Percentiles rank a stretch among this genome's conserved stretches.
These are phyloP conservation scores for Cornus florida DNA, from an alignment of 148 eudicot genomes.

Conservation along the genomic window DNA sequence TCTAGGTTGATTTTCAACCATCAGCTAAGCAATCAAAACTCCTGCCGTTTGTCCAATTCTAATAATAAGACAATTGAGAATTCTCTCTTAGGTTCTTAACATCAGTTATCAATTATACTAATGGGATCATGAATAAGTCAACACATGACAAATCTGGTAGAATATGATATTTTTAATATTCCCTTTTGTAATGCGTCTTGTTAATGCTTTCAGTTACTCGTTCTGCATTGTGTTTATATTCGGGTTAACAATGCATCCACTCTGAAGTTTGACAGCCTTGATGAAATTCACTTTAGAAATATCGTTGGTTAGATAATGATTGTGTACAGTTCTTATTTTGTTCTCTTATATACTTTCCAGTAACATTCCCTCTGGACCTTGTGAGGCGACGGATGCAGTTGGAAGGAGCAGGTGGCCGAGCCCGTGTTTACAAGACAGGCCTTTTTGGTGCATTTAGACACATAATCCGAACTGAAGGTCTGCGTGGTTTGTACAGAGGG, in stretches of 20 bases:
- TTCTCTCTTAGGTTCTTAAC: no score
- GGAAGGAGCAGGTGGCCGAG: constrained; percentile 85
- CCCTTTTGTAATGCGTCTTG: no score
- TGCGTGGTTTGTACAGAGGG: constrained; percentile 53
- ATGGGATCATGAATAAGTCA: neutral
- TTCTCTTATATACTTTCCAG: constrained; percentile 33
- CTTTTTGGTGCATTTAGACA: constrained; percentile 57
- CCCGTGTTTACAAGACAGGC: constrained; percentile 62
- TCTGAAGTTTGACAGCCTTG: neutral
- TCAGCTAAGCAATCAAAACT: no score
- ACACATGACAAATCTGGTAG: neutral
- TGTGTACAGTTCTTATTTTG: neutral
- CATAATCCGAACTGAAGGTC: constrained; percentile 32
- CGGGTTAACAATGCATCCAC: neutral
- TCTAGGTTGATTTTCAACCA: no score
- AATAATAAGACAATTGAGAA: no score
- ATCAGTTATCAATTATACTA: no score
- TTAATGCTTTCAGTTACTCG: neutral
- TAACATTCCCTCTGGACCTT: constrained; percentile 70
- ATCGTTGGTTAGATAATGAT: neutral
- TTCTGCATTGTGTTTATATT: neutral
- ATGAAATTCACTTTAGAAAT: neutral
- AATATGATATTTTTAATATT: neutral
- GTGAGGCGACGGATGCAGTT: constrained; percentile 85
- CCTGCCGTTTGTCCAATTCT: no score